Percentiles rank a stretch among this genome's conserved stretches.
These are phyloP conservation scores for Penicillium polonicum DNA, from an alignment of 2,329 filamentous ascomycete species.

Conservation along the genomic window DNA sequence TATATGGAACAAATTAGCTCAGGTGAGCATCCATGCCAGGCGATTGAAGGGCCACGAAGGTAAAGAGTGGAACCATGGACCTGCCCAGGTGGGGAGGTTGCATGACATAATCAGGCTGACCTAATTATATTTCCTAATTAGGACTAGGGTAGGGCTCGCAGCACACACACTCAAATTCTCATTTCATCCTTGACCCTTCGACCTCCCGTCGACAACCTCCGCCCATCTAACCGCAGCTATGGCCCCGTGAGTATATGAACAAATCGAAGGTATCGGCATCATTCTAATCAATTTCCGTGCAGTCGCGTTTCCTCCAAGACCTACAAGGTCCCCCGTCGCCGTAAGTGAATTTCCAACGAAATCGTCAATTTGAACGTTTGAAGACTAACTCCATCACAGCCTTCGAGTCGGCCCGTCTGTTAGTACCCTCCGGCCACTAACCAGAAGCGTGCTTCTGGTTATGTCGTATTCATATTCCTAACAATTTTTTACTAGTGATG, in stretches of 20 bases:
- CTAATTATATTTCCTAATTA: neutral
- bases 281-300: slow-evolving; percentile 28
- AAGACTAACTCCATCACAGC: slow-evolving; percentile 52
- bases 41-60: neutral
- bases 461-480: slow-evolving; percentile 74
- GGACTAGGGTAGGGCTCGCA: slow-evolving; percentile 7
- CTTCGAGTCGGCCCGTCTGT: slow-evolving; percentile 99
- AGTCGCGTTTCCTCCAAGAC: slow-evolving; percentile 92
- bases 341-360: slow-evolving; percentile 43
- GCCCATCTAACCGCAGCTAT: slow-evolving; percentile 40
- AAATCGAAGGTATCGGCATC: slow-evolving; percentile 39
- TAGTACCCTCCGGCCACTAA: slow-evolving; percentile 94
- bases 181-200: slow-evolving; percentile 26
- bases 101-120: neutral
- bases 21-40: neutral
- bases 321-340: slow-evolving; percentile 96
- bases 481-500: slow-evolving; percentile 84
- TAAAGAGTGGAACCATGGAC: neutral
- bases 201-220: slow-evolving; percentile 40
- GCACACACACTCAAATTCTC: slow-evolving; percentile 12
- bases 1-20: neutral
- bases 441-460: slow-evolving; percentile 94
- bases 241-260: slow-evolving; percentile 43
- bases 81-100: neutral
- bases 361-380: slow-evolving; percentile 9